Evolutionary conservation across 257 asterid species (phyloP).

Genomic region (Nicotiana knightiana): DNA sequence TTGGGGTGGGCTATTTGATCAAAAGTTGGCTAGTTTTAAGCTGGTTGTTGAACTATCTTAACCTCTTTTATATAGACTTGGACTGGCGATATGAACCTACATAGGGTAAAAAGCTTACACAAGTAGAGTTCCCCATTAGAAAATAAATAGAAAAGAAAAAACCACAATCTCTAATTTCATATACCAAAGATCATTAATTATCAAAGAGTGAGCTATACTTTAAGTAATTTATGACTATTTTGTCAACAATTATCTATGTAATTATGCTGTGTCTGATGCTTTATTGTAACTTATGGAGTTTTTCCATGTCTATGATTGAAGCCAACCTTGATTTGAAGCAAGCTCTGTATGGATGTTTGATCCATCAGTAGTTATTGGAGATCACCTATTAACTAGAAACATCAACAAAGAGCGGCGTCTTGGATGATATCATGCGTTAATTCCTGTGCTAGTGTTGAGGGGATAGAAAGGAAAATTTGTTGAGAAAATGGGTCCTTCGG

Average conservation of each 20-base stretch:
- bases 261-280: background rate
- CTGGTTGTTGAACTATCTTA: background rate
- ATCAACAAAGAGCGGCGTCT: background rate
- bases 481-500: constrained; percentile 43
- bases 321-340: background rate
- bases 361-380: background rate
- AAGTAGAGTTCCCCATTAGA: background rate
- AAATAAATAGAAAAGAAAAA: background rate
- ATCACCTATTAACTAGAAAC: background rate
- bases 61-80: background rate
- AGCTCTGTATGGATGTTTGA: background rate
- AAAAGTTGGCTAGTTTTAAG: background rate
- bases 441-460: background rate
- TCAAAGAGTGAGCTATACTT: background rate
- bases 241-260: background rate
- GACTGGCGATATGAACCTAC: background rate
- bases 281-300: background rate
- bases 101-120: background rate
- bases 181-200: background rate
- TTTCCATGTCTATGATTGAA: constrained; percentile 1
- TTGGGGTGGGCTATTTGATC: background rate
- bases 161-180: background rate
- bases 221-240: background rate
- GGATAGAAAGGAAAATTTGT: constrained; percentile 10
- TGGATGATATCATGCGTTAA: background rate